Percentiles rank a stretch among this genome's conserved stretches.
Evolutionary conservation across 192 early-diverging fungal species (phyloP).

Genomic region (Coemansia umbellata): DNA sequence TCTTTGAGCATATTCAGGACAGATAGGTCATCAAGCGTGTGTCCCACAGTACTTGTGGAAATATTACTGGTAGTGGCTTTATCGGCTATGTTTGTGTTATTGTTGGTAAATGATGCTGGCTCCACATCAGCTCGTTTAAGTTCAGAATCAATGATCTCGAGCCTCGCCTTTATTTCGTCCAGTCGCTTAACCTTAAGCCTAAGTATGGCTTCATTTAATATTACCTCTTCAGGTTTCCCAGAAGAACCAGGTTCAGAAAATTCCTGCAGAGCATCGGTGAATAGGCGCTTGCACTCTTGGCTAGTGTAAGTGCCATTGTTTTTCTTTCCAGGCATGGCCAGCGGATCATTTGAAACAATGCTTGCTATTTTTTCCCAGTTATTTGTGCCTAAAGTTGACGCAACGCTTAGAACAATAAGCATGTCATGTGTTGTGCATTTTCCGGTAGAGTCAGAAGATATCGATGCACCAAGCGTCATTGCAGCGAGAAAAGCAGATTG

Average conservation of each 20-base stretch:
- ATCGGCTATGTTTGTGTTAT: too few relatives aligned
- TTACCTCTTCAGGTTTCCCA: background rate
- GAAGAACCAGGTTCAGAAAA: background rate
- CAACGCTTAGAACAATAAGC: conserved; percentile 30
- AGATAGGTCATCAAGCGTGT: too few relatives aligned
- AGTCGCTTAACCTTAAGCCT: conserved; percentile 19
- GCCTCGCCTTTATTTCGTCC: conserved; percentile 25
- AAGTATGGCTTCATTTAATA: conserved; percentile 10
- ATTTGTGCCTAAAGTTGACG: conserved; percentile 12
- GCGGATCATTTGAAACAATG: background rate
- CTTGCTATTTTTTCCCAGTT: conserved; percentile 21
- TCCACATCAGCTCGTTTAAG: too few relatives aligned
- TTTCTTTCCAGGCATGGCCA: conserved; percentile 1
- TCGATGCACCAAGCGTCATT: conserved; percentile 8
- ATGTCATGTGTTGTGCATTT: conserved; percentile 30
- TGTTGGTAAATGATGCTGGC: too few relatives aligned
- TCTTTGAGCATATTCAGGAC: too few relatives aligned
- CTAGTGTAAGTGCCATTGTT: conserved; percentile 1
- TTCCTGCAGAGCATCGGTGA: conserved; percentile 5
- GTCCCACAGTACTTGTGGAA: too few relatives aligned
- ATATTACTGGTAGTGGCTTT: too few relatives aligned
- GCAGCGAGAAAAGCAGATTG: background rate
- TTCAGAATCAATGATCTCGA: conserved; percentile 4
- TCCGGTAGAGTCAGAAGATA: background rate
- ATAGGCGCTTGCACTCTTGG: conserved; percentile 28